These are phyloP conservation scores for Astrothelium macrocarpum DNA, from an alignment of 495 filamentous ascomycete species.

Conservation along the genomic window DNA sequence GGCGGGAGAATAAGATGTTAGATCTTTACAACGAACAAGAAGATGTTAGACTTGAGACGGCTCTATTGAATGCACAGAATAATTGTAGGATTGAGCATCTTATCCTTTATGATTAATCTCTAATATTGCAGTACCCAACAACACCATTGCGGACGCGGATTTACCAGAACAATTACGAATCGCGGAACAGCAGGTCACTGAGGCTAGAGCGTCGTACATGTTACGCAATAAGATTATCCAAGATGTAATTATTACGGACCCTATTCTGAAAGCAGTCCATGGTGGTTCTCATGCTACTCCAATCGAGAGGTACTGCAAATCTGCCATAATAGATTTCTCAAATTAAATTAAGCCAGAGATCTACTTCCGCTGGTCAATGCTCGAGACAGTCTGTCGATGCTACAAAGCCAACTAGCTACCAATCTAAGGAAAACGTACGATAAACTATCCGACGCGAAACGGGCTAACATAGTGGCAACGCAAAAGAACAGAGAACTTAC, in stretches of 20 bases:
- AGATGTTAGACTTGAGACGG: background rate
- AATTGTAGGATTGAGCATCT: background rate
- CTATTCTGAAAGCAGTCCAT: constrained; percentile 68
- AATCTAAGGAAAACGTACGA: constrained; percentile 39
- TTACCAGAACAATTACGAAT: constrained; percentile 42
- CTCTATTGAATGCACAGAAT: background rate
- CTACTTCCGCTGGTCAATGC: constrained; percentile 55
- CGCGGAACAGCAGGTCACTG: constrained; percentile 55
- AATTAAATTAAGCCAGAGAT: constrained; percentile 38
- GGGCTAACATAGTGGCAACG: constrained; percentile 44
- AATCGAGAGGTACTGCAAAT: constrained; percentile 50
- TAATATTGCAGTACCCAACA: constrained; percentile 17
- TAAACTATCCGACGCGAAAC: constrained; percentile 45
- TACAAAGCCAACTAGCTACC: constrained; percentile 46
- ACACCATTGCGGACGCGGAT: constrained; percentile 29
- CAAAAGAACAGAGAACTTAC: constrained; percentile 54
- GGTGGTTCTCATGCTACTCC: constrained; percentile 53
- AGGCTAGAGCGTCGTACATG: constrained; percentile 57
- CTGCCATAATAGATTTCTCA: background rate
- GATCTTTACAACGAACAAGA: constrained; percentile 4
- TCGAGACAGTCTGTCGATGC: constrained; percentile 55
- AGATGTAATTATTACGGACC: constrained; percentile 57
- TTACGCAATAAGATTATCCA: constrained; percentile 58
- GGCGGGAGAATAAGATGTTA: background rate
- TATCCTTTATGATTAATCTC: constrained; percentile 1